A percentile compares a stretch with the other conserved stretches of the same genome.
These are phyloP conservation scores for Solanum hybrid DNA, from an alignment of 305 asterid species.

Conservation along the genomic window DNA sequence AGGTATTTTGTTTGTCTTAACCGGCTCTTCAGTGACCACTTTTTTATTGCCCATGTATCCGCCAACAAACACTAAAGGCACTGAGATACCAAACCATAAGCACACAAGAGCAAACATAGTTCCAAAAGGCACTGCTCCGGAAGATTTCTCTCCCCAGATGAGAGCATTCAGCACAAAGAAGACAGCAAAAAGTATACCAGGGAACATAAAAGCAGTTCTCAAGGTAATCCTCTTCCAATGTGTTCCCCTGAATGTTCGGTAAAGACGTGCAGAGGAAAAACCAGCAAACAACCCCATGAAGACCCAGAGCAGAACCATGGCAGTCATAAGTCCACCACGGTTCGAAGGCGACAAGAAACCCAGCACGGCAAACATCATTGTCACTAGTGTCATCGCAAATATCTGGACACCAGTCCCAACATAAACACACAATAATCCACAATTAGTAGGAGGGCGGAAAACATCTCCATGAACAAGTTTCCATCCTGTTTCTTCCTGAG, in stretches of 20 bases:
- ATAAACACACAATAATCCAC: slow-evolving; percentile 70
- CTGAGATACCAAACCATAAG: slow-evolving; percentile 93
- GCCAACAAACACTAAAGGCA: slow-evolving; percentile 82
- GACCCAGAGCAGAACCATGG: slow-evolving; percentile 92
- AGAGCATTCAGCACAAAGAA: slow-evolving; percentile 79
- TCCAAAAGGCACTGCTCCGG: slow-evolving; percentile 93
- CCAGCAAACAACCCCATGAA: slow-evolving; percentile 93
- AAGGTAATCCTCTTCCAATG: slow-evolving; percentile 84
- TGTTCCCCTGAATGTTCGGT: slow-evolving; percentile 70
- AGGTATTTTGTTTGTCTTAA: slow-evolving; percentile 81
- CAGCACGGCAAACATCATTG: slow-evolving; percentile 76
- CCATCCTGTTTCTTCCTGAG: slow-evolving; percentile 99
- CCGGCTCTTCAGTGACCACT: slow-evolving; percentile 70
- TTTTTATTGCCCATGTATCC: slow-evolving; percentile 78
- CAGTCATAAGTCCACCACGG: slow-evolving; percentile 95
- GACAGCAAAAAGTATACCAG: slow-evolving; percentile 67
- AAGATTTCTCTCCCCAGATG: slow-evolving; percentile 91
- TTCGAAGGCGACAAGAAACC: slow-evolving; percentile 94
- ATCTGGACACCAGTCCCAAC: slow-evolving; percentile 94
- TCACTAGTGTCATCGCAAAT: slow-evolving; percentile 79
- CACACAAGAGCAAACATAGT: slow-evolving; percentile 90
- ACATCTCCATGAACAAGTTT: slow-evolving; percentile 94
- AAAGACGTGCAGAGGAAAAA: slow-evolving; percentile 69
- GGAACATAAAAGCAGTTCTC: slow-evolving; percentile 85
- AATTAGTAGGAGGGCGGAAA: slow-evolving; percentile 65